Evolutionary conservation across 208 protist species (phyloP).

Genomic region (Acanthamoeba quina): DNA sequence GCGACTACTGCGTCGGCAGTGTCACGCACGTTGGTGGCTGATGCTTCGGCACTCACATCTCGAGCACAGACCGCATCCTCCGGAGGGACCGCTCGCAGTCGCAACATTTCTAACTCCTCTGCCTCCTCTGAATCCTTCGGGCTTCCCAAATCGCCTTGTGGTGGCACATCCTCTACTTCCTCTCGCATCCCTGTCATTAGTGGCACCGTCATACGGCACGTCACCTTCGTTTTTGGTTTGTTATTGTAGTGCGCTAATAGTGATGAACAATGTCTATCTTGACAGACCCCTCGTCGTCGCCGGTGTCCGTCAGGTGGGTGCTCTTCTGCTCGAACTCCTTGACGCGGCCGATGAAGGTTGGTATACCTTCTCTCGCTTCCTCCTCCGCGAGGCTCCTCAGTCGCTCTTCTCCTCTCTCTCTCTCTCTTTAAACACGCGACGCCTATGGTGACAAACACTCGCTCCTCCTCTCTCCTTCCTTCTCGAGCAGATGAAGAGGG

Average conservation of each 20-base stretch:
- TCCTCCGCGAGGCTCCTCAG: not conserved
- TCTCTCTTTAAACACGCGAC: not conserved
- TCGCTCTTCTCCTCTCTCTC: not conserved
- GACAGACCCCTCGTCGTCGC: constrained; percentile 2
- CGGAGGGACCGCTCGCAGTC: too few relatives aligned
- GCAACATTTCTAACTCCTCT: too few relatives aligned
- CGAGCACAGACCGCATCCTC: not conserved
- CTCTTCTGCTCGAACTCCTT: constrained; percentile 4
- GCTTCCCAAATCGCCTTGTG: not conserved
- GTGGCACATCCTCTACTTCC: not conserved
- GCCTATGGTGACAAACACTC: not conserved
- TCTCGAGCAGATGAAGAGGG: constrained; percentile 64
- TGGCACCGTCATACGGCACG: not conserved
- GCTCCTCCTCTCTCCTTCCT: not conserved
- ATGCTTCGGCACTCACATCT: not conserved
- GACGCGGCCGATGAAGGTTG: not conserved
- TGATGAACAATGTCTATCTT: not conserved
- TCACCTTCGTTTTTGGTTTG: not conserved
- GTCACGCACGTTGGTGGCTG: not conserved
- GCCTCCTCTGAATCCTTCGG: not conserved
- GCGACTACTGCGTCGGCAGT: not conserved
- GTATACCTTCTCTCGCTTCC: not conserved
- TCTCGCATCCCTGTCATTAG: not conserved
- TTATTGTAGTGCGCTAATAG: not conserved
- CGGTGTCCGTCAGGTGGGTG: not conserved